Base-by-base conservation (phyloP, 345 rosid species). In the Conringia planisiliqua region DNA sequence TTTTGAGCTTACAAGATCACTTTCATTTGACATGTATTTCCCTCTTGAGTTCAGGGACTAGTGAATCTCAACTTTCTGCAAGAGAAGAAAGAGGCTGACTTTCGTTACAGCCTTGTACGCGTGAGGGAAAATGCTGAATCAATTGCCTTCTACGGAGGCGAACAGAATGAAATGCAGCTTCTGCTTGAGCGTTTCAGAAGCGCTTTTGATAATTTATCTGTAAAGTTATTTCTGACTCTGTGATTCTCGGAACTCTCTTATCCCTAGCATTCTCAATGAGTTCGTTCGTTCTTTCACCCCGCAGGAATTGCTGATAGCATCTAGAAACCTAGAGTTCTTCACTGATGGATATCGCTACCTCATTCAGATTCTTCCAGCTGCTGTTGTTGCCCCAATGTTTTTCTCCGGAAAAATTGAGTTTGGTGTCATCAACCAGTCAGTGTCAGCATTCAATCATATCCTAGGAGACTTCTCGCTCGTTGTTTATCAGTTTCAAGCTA, bases 51-150 rank as follows among this genome's bases (percentile, higher is more conserved):
- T 79, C 83, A 93, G 98, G 97, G 87, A 35, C 85, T 94, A 79
- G 98, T 86, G 72, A 70, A 81, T 79, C 89, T 94, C 70, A 94
- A 94, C 83, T 91, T 94, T 83, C 81, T 94, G 73, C 98, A 91
- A 87, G 98, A 94, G 89, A 94, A 91, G 83, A 94, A 90, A 82
- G 98, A 89, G 78, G 97, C 98, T 22, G 97, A 91, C 82, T 94
- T 94, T 70, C 97, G 97, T 66, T 94, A 91, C 74, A 96, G 97
- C 43, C 96, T 94, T 73, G 97, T 91, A 30, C 90, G 98, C 26
- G 95, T 94, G 77, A 84, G 98, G 80, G 97, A 93, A 82, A 93
- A 93, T 82, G 97, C 97, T 69, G 97, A 93, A 82, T 91, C 98
- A 3, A 89, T 91, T 82, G 96, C 97, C 73, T 94, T 94, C 89